Evolutionary conservation across 495 filamentous ascomycete species (phyloP), one percentile per base, ranked within the genome.

Genomic region (Penicillium subrubescens): DNA sequence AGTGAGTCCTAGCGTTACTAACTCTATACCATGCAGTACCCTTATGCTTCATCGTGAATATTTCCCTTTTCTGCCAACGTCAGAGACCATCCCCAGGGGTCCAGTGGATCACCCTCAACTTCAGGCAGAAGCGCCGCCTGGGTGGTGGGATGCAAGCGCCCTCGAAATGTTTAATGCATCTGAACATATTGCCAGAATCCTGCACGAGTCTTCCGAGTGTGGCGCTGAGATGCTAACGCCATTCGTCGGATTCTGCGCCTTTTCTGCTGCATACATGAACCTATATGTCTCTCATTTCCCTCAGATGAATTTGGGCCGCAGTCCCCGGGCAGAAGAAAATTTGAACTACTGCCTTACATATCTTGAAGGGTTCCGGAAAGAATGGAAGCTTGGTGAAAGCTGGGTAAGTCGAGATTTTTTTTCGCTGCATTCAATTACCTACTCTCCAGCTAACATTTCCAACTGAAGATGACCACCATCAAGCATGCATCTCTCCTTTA

Each of bases 201-300:
- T 72, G 11, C 62, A 65, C 34, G 70, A 70, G n/a, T 56, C 67
- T 17, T 62, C 59, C 21, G 67, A 63, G 15, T 69, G 65, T 33
- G 70, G 67, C 14, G 53, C 59, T 3, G 61, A 61, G 19, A 34
- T 72, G 5, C 19, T 62, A 8, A 70, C 67, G 3, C 70, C 70
- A 15, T 72, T 72, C 56, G 67, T 69, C 12, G 70, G 67, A 23
- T 72, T 72, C n/a, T 70, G 70, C 61, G 67, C 67, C 5, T 72
- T 72, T 33, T 72, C 70, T 23, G 70, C 70, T 5, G 67, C 70
- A 31, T 67, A 67, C 17, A 72, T 70, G 67, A 72, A 72, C 23
- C 50, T 72, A 7, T 72, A 72, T 39, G 55, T 67, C 25, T 65
- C 43, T 29, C 31, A 56, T 19, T 72, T 70, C 56, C 70, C 70